Evolutionary conservation across 805 yeast species (phyloP).

Genomic region (Candida quercuum): DNA sequence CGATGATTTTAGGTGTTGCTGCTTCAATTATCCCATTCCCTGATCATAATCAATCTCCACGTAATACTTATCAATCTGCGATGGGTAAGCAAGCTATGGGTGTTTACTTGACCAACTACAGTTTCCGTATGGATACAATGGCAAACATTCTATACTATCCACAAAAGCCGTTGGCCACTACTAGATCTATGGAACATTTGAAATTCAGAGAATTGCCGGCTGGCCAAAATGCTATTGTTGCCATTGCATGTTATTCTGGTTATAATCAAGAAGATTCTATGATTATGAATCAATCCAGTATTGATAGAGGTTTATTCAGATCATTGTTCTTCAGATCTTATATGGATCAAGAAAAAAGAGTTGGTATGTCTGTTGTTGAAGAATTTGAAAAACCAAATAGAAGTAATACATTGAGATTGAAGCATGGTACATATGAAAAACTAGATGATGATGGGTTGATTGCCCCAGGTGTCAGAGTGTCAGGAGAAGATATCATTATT

Average conservation of each 20-base stretch:
- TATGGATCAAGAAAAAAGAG: constrained; percentile 97
- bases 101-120: constrained; percentile 90
- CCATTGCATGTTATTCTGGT: constrained; percentile 96
- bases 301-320: constrained; percentile 94
- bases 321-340: constrained; percentile 94
- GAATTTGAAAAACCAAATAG: constrained; percentile 97
- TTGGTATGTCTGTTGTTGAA: constrained; percentile 97
- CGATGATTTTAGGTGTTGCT: constrained; percentile 97
- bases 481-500: constrained; percentile 97
- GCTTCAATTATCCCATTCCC: constrained; percentile 99
- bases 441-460: constrained; percentile 97
- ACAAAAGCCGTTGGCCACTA: constrained; percentile 96
- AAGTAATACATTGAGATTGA: constrained; percentile 88
- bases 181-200: constrained; percentile 95
- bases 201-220: constrained; percentile 98
- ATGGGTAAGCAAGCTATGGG: constrained; percentile 99
- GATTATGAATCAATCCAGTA: constrained; percentile 98
- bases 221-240: constrained; percentile 98
- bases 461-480: constrained; percentile 97
- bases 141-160: constrained; percentile 97
- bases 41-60: constrained; percentile 98
- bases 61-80: constrained; percentile 98
- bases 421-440: constrained; percentile 97
- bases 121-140: constrained; percentile 99
- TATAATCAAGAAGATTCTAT: constrained; percentile 99